Base-by-base conservation (phyloP, 2,329 filamentous ascomycete species). In the Hypoxylon sp. region DNA sequence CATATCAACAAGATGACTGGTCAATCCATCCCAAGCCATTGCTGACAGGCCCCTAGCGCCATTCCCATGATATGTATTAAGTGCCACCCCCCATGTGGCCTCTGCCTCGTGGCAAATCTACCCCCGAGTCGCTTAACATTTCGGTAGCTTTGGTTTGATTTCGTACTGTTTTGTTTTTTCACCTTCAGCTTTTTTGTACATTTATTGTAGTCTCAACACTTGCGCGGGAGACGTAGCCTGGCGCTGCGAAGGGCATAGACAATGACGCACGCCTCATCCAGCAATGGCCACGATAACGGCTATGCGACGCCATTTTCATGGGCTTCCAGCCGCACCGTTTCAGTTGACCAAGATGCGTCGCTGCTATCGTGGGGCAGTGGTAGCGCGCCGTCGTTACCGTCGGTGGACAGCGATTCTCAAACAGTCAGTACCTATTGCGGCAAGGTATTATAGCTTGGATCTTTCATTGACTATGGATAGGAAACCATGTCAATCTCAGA, bases 311-410 rank as follows among this genome's bases (percentile, higher is more conserved):
- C 59, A 29, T 66, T 61, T 31, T 63, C 65, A 17, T 65, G 57
- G 42, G 52, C 57, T 10, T 67, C 66, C 15, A 69, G 50, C 32
- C 56, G 52, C n/a, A 67, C 68, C 6, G 48, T 46, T 13, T 64
- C 63, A 19, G 63, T 71, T 15, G 55, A 62, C 19, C 59, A 67
- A 46, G 51, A 65, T 47, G 46, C 44, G 37, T 71, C 64, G 50
- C 24, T 39, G 15, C 58, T 75, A 35, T 74, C 73, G n/a, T 75
- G 74, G 74, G 74, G 70, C 27, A 70, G 58, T 19, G 69, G 71
- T 2, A 75, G 73, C 44, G 72, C 66, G 35, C 70, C 73, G 2
- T 75, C 74, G 1, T 56, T 75, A n/a, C 74, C 74, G 29, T 75
- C 73, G 6, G 62, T 75, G 35, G 73, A 75, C 42, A 66, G 70